Base-by-base conservation (phyloP, 2,329 filamentous ascomycete species). In the Colletotrichum camelliae region DNA sequence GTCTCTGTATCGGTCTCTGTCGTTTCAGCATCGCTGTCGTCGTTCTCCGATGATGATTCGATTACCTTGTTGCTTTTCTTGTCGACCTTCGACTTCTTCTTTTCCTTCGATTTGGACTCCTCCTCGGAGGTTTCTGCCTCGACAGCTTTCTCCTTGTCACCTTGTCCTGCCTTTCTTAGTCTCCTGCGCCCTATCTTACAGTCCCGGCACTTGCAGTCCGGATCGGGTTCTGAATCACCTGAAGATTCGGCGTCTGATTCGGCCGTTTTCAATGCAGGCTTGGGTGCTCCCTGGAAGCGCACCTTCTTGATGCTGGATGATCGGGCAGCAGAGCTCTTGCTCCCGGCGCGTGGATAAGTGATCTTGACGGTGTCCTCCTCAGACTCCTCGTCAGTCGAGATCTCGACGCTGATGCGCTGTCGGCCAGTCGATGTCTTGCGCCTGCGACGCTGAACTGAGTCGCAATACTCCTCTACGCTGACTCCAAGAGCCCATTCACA, bases 321-420 rank as follows among this genome's bases (percentile, higher is more conserved):
- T 16, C 16, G 37, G 5, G 35, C 58, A 24, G 62, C 16, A 27
- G 69, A 31, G 37, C 60, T 29, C 43, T 66, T 55, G 60, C 43
- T 24, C 39, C 83, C 79, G 6, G 83, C 81, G 68, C 88, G 86
- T 2, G 89, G 89, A 67, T 89, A 89, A 2, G 87, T 88, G 48
- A 91, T 80, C 21, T 81, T 85, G 69, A 91, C 80, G 4, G 84
- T 87, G 68, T 91, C 89, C 31, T 86, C 83, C 9, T 87, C 86
- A n/a, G 84, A 85, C 71, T 89, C 88, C 58, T 91, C 89, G 76
- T 91, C 89, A 13, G 89, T 90, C 16, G 85, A 83, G 2, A 89
- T 79, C 67, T 87, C 84, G 37, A 89, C 79, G 70, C 72, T 70
- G 35, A 76, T 74, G 15, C 71, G 71, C 33, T 70, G 74, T 13